Conservation (phyloP, 164 flowering plant species). For the Macadamia integrifolia region DNA sequence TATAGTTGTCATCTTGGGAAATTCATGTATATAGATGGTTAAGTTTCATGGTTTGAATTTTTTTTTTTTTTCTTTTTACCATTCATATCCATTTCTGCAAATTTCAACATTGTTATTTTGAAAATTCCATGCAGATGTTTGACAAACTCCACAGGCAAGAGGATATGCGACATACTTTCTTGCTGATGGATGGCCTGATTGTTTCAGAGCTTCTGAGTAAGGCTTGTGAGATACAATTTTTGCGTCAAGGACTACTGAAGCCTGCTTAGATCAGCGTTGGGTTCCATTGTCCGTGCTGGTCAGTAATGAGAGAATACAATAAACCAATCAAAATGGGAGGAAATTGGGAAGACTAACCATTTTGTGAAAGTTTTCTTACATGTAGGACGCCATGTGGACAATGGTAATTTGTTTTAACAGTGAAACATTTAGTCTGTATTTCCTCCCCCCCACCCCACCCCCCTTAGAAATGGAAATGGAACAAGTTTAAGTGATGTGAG, state of each 20-base stretch:
- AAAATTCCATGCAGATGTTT: conserved; percentile 34
- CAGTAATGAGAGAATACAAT: not conserved
- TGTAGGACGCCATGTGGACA: not conserved
- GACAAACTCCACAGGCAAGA: conserved; percentile 20
- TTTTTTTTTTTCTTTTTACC: no score
- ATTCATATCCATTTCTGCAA: not conserved
- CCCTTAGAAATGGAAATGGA: not conserved
- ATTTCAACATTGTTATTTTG: conserved; percentile 1
- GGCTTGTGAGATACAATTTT: not conserved
- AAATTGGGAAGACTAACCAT: not conserved
- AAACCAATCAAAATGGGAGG: not conserved
- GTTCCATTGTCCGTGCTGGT: not conserved
- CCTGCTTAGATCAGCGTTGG: not conserved
- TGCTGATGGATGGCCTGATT: conserved; percentile 4
- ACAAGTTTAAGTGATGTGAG: not conserved
- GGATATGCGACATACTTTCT: conserved; percentile 3
- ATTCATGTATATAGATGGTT: no score
- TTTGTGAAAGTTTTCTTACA: not conserved
- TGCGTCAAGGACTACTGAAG: conserved; percentile 1
- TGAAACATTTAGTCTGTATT: no score
- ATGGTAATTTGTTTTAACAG: not conserved
- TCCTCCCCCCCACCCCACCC: no score
- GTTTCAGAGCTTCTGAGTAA: conserved; percentile 8
- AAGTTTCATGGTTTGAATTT: not conserved
- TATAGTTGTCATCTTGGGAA: no score